Conservation (phyloP, 192 early-diverging fungal species). For the Coemansia sp. region DNA sequence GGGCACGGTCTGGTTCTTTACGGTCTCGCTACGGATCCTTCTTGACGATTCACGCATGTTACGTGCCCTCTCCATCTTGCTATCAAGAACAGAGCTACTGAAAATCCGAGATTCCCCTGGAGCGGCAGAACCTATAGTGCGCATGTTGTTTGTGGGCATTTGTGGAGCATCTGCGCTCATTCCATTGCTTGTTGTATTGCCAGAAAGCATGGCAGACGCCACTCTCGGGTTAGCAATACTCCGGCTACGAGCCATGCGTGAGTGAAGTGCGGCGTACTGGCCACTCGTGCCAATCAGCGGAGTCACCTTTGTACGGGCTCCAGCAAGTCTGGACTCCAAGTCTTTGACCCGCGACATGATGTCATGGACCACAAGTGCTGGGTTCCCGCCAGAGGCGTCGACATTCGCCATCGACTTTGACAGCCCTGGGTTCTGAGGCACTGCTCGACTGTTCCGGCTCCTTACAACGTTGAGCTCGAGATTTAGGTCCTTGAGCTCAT, state of each 20-base stretch:
- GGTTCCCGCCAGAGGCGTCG: slow-evolving; percentile 46
- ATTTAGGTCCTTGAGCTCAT: slow-evolving; percentile 67
- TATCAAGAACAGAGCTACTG: slow-evolving; percentile 20
- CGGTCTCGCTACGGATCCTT: slow-evolving; percentile 22
- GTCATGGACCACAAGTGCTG: slow-evolving; percentile 69
- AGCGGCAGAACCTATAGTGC: slow-evolving; percentile 10
- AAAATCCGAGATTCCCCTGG: slow-evolving; percentile 17
- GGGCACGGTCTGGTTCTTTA: slow-evolving; percentile 35
- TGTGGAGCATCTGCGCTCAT: slow-evolving; percentile 9
- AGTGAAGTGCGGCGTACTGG: slow-evolving; percentile 46
- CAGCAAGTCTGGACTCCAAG: slow-evolving; percentile 70
- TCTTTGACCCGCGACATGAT: slow-evolving; percentile 78
- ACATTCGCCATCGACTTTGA: slow-evolving; percentile 45
- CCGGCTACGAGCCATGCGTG: slow-evolving; percentile 38
- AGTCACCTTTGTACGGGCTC: slow-evolving; percentile 73
- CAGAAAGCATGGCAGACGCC: slow-evolving; percentile 8
- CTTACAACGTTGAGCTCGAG: slow-evolving; percentile 57
- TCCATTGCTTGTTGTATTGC: neutral
- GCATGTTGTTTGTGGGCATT: slow-evolving; percentile 14
- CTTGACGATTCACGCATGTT: slow-evolving; percentile 27
- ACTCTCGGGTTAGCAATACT: slow-evolving; percentile 40
- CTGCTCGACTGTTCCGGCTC: slow-evolving; percentile 43
- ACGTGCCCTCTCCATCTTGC: slow-evolving; percentile 31
- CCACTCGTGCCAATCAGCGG: slow-evolving; percentile 58
- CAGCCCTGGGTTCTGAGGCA: slow-evolving; percentile 28